Evolutionary conservation across 192 early-diverging fungal genomes (phyloP).

Genomic region (Pecoramyces ruminantium): DNA sequence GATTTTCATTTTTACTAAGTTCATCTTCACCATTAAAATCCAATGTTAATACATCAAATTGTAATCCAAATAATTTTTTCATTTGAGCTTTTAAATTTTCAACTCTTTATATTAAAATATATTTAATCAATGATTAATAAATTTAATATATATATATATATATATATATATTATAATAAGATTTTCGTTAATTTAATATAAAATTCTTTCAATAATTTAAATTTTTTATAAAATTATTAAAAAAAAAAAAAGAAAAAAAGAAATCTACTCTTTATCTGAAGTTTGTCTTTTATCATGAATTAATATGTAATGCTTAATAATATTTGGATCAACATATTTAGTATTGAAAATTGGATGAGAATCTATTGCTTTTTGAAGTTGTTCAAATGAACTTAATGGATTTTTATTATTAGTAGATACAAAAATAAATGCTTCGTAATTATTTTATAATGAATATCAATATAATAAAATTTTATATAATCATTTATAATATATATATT

Average conservation of each 20-base stretch:
- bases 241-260: neutral
- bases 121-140: too few species aligned
- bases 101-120: conserved; percentile 22
- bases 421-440: conserved; percentile 25
- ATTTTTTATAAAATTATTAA: too few species aligned
- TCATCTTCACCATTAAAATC: conserved; percentile 15
- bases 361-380: conserved; percentile 27
- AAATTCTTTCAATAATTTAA: too few species aligned
- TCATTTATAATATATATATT: too few species aligned
- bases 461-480: too few species aligned
- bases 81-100: conserved; percentile 37
- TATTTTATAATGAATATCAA: too few species aligned
- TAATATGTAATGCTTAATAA: conserved; percentile 65
- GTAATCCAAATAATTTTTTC: conserved; percentile 44
- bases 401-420: conserved; percentile 54
- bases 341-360: conserved; percentile 41
- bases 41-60: conserved; percentile 41
- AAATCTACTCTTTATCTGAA: conserved; percentile 26
- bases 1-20: conserved; percentile 1
- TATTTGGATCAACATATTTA: conserved; percentile 58
- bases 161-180: too few species aligned
- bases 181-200: too few species aligned
- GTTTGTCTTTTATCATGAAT: conserved; percentile 59
- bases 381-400: conserved; percentile 48
- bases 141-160: too few species aligned